phyloP scores from a whole-genome alignment of 805 yeast species.

The Isabelozyma pseudorhagii region DNA sequence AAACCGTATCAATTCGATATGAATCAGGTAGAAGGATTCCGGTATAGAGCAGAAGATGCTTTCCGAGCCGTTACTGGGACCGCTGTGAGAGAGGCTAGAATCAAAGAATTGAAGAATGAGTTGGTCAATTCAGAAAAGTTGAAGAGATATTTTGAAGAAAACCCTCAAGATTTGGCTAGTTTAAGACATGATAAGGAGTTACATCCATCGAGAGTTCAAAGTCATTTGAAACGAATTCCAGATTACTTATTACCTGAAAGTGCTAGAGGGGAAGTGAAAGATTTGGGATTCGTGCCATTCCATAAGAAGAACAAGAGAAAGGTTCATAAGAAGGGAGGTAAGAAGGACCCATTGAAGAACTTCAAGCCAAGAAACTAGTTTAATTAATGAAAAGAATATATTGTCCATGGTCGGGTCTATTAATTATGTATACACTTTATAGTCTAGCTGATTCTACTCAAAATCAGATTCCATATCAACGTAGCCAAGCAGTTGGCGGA shows the following conservation, averaged over 20 bases:
- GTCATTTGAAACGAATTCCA: constrained; percentile 88
- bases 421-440: neutral
- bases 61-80: constrained; percentile 90
- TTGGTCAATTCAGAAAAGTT: constrained; percentile 83
- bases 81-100: constrained; percentile 89
- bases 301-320: constrained; percentile 46
- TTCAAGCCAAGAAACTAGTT: constrained; percentile 17
- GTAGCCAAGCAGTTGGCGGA: constrained; percentile 57
- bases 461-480: constrained; percentile 53
- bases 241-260: constrained; percentile 83
- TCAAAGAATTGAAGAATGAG: constrained; percentile 83
- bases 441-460: constrained; percentile 29
- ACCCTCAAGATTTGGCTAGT: constrained; percentile 87
- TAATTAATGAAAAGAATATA: neutral
- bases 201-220: constrained; percentile 77
- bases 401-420: neutral
- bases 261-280: constrained; percentile 53
- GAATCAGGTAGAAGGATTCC: constrained; percentile 90
- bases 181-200: constrained; percentile 90
- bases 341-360: constrained; percentile 65
- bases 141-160: constrained; percentile 93
- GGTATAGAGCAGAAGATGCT: constrained; percentile 96
- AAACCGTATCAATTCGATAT: constrained; percentile 89
- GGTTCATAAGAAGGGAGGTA: constrained; percentile 24
- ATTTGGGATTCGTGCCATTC: constrained; percentile 73